These are phyloP conservation scores for Aegilops bicornis DNA, from an alignment of 176 grass and related monocot species.

Conservation along the genomic window DNA sequence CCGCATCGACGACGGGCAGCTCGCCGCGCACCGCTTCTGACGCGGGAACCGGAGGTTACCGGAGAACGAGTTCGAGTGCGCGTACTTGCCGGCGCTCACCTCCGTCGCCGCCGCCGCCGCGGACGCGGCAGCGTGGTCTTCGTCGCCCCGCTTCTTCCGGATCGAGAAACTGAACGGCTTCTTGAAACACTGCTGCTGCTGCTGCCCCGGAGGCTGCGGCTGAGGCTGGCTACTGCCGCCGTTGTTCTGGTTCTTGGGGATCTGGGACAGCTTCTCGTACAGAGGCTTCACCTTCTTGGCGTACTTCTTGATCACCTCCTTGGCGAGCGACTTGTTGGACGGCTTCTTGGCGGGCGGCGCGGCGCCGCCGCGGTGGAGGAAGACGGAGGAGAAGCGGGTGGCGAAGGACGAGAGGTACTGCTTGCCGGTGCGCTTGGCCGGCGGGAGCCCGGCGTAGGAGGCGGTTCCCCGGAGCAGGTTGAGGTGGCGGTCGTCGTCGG, in stretches of 20 bases:
- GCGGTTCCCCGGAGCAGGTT: not conserved
- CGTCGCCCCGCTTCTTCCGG: conserved; percentile 52
- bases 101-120: not conserved
- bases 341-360: conserved; percentile 41
- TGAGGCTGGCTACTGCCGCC: conserved; percentile 19
- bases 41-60: conserved; percentile 84
- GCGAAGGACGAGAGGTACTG: conserved; percentile 88
- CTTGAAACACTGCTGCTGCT: conserved; percentile 53
- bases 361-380: conserved; percentile 84
- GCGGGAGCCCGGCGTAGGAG: conserved; percentile 27
- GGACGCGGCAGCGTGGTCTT: conserved; percentile 8
- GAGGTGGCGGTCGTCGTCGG: conserved; percentile 67
- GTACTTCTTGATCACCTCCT: conserved; percentile 96
- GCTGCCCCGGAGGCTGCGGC: conserved; percentile 23
- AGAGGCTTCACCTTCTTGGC: conserved; percentile 96
- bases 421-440: conserved; percentile 54
- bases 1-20: conserved; percentile 95
- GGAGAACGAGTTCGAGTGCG: conserved; percentile 85
- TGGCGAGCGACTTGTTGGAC: conserved; percentile 67
- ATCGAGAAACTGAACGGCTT: conserved; percentile 97
- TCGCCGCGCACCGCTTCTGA: conserved; percentile 73
- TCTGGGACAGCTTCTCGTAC: conserved; percentile 86
- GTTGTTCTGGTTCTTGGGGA: conserved; percentile 61
- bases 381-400: conserved; percentile 94
- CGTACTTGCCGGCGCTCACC: conserved; percentile 29